phyloP scores from a whole-genome alignment of 768 basidiomycete species.

The Suillus americanus region DNA sequence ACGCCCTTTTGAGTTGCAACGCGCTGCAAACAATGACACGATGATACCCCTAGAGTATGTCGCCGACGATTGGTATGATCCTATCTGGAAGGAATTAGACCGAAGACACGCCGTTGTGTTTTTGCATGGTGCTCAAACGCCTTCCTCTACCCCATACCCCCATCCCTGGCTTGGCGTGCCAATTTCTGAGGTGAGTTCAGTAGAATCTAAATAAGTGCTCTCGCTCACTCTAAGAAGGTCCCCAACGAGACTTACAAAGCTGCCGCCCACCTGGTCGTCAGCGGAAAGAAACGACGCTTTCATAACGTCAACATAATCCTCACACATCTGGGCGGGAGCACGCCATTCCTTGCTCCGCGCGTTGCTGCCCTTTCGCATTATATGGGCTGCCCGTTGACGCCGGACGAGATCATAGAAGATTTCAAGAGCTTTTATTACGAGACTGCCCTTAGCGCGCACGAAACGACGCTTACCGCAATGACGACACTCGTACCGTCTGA shows the following conservation, averaged over 20 bases:
- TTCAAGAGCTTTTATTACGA: slow-evolving; percentile 76
- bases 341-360: slow-evolving; percentile 62
- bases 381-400: slow-evolving; percentile 67
- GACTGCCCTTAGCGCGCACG: slow-evolving; percentile 63
- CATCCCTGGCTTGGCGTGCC: slow-evolving; percentile 67
- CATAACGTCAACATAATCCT: slow-evolving; percentile 62
- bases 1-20: slow-evolving; percentile 13
- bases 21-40: not conserved
- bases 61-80: slow-evolving; percentile 61
- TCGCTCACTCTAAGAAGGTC: slow-evolving; percentile 42
- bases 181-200: slow-evolving; percentile 54
- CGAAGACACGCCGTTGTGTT: slow-evolving; percentile 61
- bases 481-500: slow-evolving; percentile 49
- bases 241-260: slow-evolving; percentile 85
- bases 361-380: slow-evolving; percentile 66
- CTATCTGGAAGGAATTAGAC: slow-evolving; percentile 71
- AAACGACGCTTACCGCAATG: slow-evolving; percentile 49
- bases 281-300: slow-evolving; percentile 65
- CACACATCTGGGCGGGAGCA: slow-evolving; percentile 73
- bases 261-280: slow-evolving; percentile 73
- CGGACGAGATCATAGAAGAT: slow-evolving; percentile 65
- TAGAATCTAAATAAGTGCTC: slow-evolving; percentile 8
- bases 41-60: slow-evolving; percentile 52
- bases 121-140: slow-evolving; percentile 68
- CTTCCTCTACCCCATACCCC: slow-evolving; percentile 63